Evolutionary conservation across 768 basidiomycete genomes (phyloP), one percentile per base, ranked within the genome.

Genomic region (Tulasnella sp.): DNA sequence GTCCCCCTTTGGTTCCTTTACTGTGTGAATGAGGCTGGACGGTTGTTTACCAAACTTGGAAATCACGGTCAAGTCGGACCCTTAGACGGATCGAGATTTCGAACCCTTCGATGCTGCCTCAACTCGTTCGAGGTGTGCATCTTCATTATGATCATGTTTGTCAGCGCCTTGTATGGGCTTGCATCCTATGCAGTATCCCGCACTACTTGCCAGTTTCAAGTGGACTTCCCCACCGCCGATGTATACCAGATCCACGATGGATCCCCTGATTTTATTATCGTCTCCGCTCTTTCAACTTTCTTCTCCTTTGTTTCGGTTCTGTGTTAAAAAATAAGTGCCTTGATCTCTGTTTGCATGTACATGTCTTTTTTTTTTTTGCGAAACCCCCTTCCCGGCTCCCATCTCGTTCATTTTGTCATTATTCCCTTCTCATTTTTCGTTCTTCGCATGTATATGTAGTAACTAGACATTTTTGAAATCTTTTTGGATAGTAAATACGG

Each of bases 401-500:
- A 40, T 73, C 46, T 48, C 46, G n/a, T 73, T 73, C 46, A 16
- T 73, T 44, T 13, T 73, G 71, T 73, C 46, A 42, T 73, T 73
- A 42, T 73, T 73, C 46, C 13, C 46, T 40, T 73, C n/a, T 73
- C 37, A 15, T 39, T 73, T 71, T 73, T 73, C 71, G 46, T 42
- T 73, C 39, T 73, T 73, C 61, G 61, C 29, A 4, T 67, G 61
- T 67, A 29, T 35, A 67, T 67, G 61, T 67, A 67, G 61, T 67
- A 67, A 15, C 29, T 67, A 67, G 61, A 67, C 61, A n/a, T 57
- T 67, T 67, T 67, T 67, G 61, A 67, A 67, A 67, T 23, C 32
- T 5, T 23, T 29, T 35, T 67, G 23, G 61, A 67, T 16, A 29
- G 61, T 67, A 26, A 13, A 32, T 67, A 67, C 16, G 26, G 61